phyloP scores from a whole-genome alignment of 495 filamentous ascomycete species.

The Hypoxylon intermedium region DNA sequence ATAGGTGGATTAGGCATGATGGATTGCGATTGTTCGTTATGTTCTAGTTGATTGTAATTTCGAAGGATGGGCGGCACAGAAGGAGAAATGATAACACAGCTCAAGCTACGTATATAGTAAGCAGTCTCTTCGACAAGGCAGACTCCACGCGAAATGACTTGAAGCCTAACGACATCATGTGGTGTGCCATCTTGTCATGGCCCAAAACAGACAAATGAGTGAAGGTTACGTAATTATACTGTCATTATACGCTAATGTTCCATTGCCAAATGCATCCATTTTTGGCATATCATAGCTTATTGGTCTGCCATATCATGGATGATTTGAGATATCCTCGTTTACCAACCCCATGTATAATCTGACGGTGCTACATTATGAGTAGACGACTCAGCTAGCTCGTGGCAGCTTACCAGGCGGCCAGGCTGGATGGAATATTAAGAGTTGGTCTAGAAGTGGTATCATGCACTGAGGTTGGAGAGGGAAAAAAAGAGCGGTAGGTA shows the following conservation, averaged over 20 bases:
- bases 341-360: no score
- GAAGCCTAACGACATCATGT: neutral
- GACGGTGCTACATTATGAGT: no score
- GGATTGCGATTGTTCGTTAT: neutral
- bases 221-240: constrained; percentile 34
- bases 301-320: no score
- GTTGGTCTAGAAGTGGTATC: no score
- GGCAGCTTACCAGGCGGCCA: no score
- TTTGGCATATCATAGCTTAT: constrained; percentile 9
- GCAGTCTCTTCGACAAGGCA: neutral
- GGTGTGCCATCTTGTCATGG: neutral
- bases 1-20: constrained; percentile 50
- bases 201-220: neutral
- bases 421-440: no score
- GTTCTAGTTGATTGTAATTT: neutral
- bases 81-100: neutral
- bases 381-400: no score
- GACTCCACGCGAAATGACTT: neutral
- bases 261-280: constrained; percentile 13
- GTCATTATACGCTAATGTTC: constrained; percentile 25
- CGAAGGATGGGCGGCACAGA: neutral
- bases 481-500: no score
- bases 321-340: neutral
- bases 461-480: no score
- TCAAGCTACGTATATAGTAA: neutral